phyloP scores from a whole-genome alignment of 1,284 basidiomycete genomes.

The Ceratobasidium sp. region DNA sequence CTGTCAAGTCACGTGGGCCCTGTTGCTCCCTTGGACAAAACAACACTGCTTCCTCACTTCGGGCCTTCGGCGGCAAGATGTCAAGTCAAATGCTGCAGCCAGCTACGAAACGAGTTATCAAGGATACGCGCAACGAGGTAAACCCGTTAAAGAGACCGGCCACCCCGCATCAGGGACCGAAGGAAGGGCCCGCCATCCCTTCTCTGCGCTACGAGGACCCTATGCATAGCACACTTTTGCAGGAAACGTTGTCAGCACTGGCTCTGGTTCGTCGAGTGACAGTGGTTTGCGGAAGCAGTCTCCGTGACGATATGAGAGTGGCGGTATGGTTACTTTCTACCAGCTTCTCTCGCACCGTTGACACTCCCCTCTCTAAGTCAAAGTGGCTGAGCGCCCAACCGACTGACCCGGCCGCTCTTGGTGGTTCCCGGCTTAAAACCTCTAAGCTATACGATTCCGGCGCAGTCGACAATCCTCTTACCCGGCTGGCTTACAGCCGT shows the following conservation, averaged over 20 bases:
- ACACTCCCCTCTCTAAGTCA: not conserved
- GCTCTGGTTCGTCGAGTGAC: not conserved
- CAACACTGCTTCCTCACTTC: too few species aligned
- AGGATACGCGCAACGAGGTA: too few species aligned
- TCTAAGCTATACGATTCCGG: not conserved
- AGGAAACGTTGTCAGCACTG: not conserved
- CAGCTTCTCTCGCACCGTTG: not conserved
- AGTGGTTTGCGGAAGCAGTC: not conserved
- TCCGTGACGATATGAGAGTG: not conserved
- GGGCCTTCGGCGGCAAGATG: too few species aligned
- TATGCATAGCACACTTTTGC: not conserved
- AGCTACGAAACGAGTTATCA: too few species aligned
- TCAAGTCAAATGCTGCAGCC: too few species aligned
- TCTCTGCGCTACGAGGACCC: not conserved
- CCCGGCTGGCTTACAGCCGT: not conserved
- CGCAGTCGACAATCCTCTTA: not conserved
- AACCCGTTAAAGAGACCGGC: too few species aligned
- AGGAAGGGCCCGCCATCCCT: not conserved
- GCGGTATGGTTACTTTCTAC: not conserved
- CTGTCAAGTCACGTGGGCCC: too few species aligned
- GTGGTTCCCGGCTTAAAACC: not conserved
- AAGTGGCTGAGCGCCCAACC: not conserved
- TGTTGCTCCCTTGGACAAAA: too few species aligned
- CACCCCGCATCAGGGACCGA: too few species aligned
- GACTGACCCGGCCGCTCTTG: not conserved